Base-by-base conservation (phyloP, 2,329 filamentous ascomycete genomes). In the Plectosphaerella cucumerina region DNA sequence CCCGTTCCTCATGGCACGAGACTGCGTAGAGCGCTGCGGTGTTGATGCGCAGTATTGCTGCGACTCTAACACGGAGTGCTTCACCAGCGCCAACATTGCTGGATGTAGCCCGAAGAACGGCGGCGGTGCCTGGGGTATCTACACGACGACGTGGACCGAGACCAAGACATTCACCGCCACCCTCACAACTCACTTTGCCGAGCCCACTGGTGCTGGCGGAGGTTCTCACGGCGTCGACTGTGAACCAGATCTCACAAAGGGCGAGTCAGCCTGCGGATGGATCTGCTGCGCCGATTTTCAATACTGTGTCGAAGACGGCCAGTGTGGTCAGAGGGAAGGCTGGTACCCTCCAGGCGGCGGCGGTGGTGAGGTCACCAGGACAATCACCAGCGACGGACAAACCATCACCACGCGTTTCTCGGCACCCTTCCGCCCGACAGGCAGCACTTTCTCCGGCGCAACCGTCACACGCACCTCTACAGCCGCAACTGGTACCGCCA, bases 241-340 rank as follows among this genome's bases (percentile, higher is more conserved):
- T 62, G 64, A 74, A 1, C 80, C 82, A 2, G 62, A 65, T 46
- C 14, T 12, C n/a, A 70, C 70, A n/a, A 65, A 72, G 4, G 76
- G 78, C 50, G 71, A 89, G 66, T 77, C 77, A 8, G 74, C 80
- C 4, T 92, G 88, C 63, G 87, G 87, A 31, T 64, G 64, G 48
- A 84, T 85, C 52, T 92, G 88, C 75, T 93, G 88, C 67, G 80
- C 81, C 21, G 78, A 72, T 53, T 81, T 80, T 69, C 85, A 89
- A 67, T 86, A 84, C 62, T 92, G 89, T 66, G 78, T 76, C 49
- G 72, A 67, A 51, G 55, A 68, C 1, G 81, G 80, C 48, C 78
- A 84, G 61, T 90, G 87, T 63, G 67, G 72, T 5, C 76, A 73
- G 56, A 71, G 69, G 57, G 69, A 62, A 4, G 57, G 49, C 23